A percentile compares a stretch with the other conserved stretches of the same genome.
Evolutionary conservation across 164 flowering plant species (phyloP).

Genomic region (Chimonanthus salicifolius): DNA sequence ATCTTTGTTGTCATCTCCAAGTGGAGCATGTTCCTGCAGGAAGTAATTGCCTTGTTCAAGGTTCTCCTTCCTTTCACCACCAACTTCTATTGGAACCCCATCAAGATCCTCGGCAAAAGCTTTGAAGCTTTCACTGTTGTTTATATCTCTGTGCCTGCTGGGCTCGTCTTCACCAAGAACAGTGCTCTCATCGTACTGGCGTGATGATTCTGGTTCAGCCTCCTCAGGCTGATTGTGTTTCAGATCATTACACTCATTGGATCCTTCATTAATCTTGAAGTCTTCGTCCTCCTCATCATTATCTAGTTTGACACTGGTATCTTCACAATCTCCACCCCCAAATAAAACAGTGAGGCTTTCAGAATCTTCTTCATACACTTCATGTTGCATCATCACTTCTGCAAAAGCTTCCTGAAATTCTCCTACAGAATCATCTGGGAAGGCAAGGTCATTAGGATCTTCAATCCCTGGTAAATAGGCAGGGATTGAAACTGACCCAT

Average conservation of each 20-base stretch:
- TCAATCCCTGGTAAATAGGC: neutral
- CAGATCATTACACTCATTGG: neutral
- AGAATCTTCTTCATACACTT: conserved; percentile 2
- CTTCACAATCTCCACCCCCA: neutral
- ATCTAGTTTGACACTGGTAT: neutral
- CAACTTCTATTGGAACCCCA: conserved; percentile 9
- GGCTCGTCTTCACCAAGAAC: conserved; percentile 1
- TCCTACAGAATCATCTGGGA: conserved; percentile 3
- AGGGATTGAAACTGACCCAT: neutral
- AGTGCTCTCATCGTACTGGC: neutral
- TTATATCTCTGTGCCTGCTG: neutral
- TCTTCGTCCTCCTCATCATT: neutral
- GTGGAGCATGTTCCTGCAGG: conserved; percentile 1
- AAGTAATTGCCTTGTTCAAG: conserved; percentile 5
- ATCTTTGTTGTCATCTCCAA: neutral
- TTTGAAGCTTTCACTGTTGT: neutral
- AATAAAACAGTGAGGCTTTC: neutral
- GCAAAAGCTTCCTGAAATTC: conserved; percentile 11
- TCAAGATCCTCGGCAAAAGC: conserved; percentile 14
- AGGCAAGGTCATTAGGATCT: neutral
- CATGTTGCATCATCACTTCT: conserved; percentile 9
- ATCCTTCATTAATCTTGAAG: conserved; percentile 6
- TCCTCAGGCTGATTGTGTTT: neutral
- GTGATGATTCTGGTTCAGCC: neutral
- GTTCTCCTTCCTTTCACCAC: conserved; percentile 8